Evolutionary conservation across 2,329 filamentous ascomycete species (phyloP).

Genomic region (Dactylellina haptotyla): DNA sequence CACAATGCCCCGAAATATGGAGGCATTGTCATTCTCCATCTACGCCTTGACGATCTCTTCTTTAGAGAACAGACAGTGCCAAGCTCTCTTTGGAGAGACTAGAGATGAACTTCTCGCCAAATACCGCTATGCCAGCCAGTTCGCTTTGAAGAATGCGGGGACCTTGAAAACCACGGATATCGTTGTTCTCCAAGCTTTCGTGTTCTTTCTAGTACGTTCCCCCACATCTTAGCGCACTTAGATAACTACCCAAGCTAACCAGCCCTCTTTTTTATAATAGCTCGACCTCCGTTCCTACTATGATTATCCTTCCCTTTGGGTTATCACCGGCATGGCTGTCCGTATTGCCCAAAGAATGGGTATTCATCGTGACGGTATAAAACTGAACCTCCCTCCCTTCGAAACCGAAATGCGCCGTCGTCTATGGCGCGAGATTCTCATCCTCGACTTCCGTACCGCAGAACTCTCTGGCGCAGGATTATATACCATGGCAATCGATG

Average conservation of each 20-base stretch:
- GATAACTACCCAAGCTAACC: neutral
- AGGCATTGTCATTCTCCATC: constrained; percentile 75
- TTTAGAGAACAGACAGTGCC: constrained; percentile 68
- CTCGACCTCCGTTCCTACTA: constrained; percentile 60
- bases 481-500: constrained; percentile 60
- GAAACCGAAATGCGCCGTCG: constrained; percentile 71
- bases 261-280: neutral
- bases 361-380: constrained; percentile 68
- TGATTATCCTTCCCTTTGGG: constrained; percentile 70
- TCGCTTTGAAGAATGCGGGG: constrained; percentile 73
- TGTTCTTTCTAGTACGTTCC: constrained; percentile 71
- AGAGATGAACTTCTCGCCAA: constrained; percentile 66
- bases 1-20: constrained; percentile 68
- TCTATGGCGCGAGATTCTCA: constrained; percentile 72
- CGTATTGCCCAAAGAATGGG: constrained; percentile 71
- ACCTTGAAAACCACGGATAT: constrained; percentile 75
- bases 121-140: constrained; percentile 70
- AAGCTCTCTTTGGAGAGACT: constrained; percentile 67
- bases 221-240: neutral
- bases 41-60: constrained; percentile 71
- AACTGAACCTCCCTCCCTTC: constrained; percentile 67
- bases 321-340: constrained; percentile 71
- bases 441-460: constrained; percentile 69
- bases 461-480: constrained; percentile 67
- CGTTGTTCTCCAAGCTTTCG: constrained; percentile 73